Evolutionary conservation across 2,329 filamentous ascomycete species (phyloP).

Genomic region (Mycogone perniciosa): DNA sequence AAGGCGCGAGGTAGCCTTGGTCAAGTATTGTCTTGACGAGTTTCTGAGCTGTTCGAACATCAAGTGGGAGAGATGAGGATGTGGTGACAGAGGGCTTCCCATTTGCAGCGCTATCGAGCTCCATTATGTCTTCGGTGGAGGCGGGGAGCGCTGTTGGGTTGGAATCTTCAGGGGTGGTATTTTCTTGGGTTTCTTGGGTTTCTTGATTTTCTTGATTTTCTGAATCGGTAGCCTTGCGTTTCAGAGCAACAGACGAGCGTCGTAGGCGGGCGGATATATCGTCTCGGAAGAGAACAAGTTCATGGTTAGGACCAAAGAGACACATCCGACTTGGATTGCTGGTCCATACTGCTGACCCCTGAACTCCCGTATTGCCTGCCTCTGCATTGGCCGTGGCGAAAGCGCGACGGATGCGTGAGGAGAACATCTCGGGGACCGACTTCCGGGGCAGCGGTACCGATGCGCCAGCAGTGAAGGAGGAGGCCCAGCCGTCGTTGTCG

Average conservation of each 20-base stretch:
- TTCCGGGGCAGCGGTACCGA: constrained; percentile 64
- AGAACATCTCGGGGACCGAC: constrained; percentile 80
- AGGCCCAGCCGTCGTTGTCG: constrained; percentile 96
- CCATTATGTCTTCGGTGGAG: constrained; percentile 29
- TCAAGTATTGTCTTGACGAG: constrained; percentile 89
- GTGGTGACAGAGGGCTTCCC: constrained; percentile 14
- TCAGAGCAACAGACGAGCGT: constrained; percentile 67
- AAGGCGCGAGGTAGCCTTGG: constrained; percentile 83
- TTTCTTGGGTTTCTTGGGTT: constrained; percentile 12
- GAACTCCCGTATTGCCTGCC: constrained; percentile 36
- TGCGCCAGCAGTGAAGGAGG: constrained; percentile 72
- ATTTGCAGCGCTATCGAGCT: constrained; percentile 31
- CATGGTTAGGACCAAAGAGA: constrained; percentile 81
- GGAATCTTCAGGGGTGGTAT: neutral
- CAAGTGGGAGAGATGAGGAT: constrained; percentile 31
- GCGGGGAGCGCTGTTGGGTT: constrained; percentile 9
- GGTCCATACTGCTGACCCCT: constrained; percentile 69
- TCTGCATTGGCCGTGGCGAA: constrained; percentile 76
- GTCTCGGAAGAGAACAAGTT: constrained; percentile 82
- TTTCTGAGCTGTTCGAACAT: constrained; percentile 58
- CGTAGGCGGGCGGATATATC: constrained; percentile 76
- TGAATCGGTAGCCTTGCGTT: constrained; percentile 32
- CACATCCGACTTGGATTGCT: constrained; percentile 78
- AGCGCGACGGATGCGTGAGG: constrained; percentile 72
- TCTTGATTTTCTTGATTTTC: constrained; percentile 27